Percentiles rank a stretch among this genome's conserved stretches.
phyloP scores from a whole-genome alignment of 139 green algal species.

The Tetradesmus obliquus region DNA sequence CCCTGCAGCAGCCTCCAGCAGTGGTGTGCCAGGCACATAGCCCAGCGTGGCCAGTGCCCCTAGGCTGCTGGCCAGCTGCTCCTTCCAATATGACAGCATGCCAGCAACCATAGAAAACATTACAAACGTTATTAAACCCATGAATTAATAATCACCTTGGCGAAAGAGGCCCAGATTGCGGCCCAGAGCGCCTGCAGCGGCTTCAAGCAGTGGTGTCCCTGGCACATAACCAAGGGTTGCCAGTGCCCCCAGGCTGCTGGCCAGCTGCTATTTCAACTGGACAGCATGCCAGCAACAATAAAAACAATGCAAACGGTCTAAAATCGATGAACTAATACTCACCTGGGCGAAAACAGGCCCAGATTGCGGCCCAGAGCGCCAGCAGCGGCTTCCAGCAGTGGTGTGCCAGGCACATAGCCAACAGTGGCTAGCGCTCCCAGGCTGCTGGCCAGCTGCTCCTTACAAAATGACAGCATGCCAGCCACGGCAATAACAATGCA shows the following conservation, averaged over 20 bases:
- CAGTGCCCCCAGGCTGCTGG: neutral
- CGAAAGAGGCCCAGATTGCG: neutral
- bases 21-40: constrained; percentile 24
- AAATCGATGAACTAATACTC: too few species aligned
- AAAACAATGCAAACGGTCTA: too few species aligned
- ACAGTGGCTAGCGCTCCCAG: constrained; percentile 13
- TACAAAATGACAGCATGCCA: too few species aligned
- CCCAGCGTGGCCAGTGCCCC: too few species aligned
- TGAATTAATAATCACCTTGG: neutral
- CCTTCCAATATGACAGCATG: neutral
- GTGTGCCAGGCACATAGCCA: constrained; percentile 26
- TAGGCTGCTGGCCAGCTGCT: neutral
- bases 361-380: neutral
- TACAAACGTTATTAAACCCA: too few species aligned
- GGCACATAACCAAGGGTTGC: neutral
- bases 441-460: constrained; percentile 12
- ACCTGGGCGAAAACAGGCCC: neutral
- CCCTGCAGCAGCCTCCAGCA: constrained; percentile 37
- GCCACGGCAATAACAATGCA: too few species aligned
- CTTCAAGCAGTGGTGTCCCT: constrained; percentile 26
- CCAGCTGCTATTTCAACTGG: neutral
- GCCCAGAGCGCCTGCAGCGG: neutral
- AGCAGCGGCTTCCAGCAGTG: constrained; percentile 37
- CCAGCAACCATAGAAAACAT: too few species aligned
- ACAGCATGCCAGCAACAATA: neutral